phyloP scores from a whole-genome alignment of 2,329 filamentous ascomycete genomes.

The Alternaria sp. region DNA sequence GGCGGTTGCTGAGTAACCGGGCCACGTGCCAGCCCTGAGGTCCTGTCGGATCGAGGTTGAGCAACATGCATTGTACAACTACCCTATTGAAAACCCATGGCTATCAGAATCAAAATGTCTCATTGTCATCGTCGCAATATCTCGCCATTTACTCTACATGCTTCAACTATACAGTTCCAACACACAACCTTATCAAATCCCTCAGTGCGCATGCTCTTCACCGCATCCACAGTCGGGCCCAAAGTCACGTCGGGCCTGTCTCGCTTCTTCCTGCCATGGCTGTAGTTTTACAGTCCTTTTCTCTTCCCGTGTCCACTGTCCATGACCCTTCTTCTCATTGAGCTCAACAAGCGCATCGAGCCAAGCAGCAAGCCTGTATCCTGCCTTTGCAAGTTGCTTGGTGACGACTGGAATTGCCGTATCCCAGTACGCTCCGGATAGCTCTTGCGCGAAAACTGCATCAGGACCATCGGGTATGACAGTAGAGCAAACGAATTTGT shows the following conservation, averaged over 20 bases:
- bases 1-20: conserved; percentile 9
- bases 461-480: conserved; percentile 52
- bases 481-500: conserved; percentile 53
- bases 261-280: conserved; percentile 41
- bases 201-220: conserved; percentile 36
- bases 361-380: conserved; percentile 44
- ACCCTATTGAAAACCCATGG: too few species aligned
- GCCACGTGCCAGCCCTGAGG: background rate
- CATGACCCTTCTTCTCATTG: conserved; percentile 21
- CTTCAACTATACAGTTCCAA: background rate
- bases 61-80: too few species aligned
- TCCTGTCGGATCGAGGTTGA: background rate
- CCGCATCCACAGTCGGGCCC: conserved; percentile 37
- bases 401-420: conserved; percentile 51
- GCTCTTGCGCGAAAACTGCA: conserved; percentile 48
- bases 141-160: background rate
- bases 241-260: conserved; percentile 37
- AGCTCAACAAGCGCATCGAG: conserved; percentile 38
- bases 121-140: background rate
- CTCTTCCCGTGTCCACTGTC: conserved; percentile 18
- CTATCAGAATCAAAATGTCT: background rate
- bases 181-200: background rate
- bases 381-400: conserved; percentile 55
- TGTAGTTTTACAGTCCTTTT: conserved; percentile 28
- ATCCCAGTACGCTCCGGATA: conserved; percentile 49